A percentile compares a stretch with the other conserved stretches of the same genome.
phyloP scores from a whole-genome alignment of 2,329 filamentous ascomycete species.

The Anisogramma anomala region DNA sequence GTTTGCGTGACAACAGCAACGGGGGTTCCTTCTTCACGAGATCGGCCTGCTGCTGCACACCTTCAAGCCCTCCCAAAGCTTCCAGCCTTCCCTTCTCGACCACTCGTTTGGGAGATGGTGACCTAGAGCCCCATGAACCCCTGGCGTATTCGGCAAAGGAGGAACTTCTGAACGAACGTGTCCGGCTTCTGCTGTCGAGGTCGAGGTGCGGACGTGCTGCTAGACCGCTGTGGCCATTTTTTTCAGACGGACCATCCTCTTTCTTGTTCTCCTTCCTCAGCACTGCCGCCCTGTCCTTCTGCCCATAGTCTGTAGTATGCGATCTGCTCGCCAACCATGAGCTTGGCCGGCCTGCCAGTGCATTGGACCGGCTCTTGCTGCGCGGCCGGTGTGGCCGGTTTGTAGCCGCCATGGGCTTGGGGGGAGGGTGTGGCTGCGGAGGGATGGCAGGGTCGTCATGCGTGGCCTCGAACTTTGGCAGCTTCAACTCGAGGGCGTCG shows the following conservation, averaged over 20 bases:
- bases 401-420: conserved; percentile 19
- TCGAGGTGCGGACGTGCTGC: conserved; percentile 19
- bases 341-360: conserved; percentile 37
- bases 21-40: conserved; percentile 15
- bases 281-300: conserved; percentile 21
- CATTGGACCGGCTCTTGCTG: conserved; percentile 29
- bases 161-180: conserved; percentile 20
- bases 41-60: neutral
- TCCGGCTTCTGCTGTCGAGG: conserved; percentile 28
- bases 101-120: conserved; percentile 32
- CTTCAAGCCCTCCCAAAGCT: conserved; percentile 7
- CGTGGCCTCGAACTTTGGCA: conserved; percentile 15
- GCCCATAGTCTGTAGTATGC: conserved; percentile 18
- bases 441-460: conserved; percentile 12
- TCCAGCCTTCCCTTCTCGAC: conserved; percentile 18
- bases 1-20: conserved; percentile 21
- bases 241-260: conserved; percentile 3
- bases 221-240: conserved; percentile 9
- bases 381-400: conserved; percentile 20
- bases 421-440: conserved; percentile 8
- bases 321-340: conserved; percentile 41
- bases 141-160: conserved; percentile 40
- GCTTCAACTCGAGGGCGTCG: conserved; percentile 27
- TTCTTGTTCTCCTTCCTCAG: conserved; percentile 19
- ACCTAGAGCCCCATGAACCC: conserved; percentile 41